Evolutionary conservation across 2,329 filamentous ascomycete species (phyloP), one percentile per base, ranked within the genome.

Genomic region (Alternaria arborescens): DNA sequence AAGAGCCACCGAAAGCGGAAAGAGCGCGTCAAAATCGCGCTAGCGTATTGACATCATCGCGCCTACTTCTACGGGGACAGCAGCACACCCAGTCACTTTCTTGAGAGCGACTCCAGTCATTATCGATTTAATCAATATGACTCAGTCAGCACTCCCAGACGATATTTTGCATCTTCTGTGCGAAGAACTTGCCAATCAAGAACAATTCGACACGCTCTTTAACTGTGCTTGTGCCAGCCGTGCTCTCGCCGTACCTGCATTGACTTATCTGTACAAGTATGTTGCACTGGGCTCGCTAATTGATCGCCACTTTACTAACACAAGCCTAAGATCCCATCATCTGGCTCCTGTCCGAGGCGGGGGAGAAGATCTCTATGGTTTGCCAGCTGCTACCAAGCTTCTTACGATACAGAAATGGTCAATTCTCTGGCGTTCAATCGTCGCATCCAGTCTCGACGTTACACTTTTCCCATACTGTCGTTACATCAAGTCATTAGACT

Each of bases 391-490:
- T 24, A 69, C 77, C 16, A 81, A 83, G 64, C 78, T 84, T 34
- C 68, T 81, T 28, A 78, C 80, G n/a, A 80, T 84, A 20, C 82
- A 82, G 55, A 85, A 85, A 76, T 89, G 87, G 85, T 86, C 87
- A 2, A 82, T 86, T 7, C 76, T 91, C 50, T 93, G 90, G 90
- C 85, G 86, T 52, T 88, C 88, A 2, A 86, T 92, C 65, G 85
- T 91, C 58, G 79, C 88, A 8, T 92, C 90, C 8, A 87, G 87
- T 58, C 77, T 89, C 43, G 86, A 84, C 24, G 78, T 81, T 64
- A 91, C 90, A 0, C 79, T 87, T 18, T 89, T 88, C 63, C 89
- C 89, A 0, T 93, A 93, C 72, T 90, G 87, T 69, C 73, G 86
- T 38, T 91, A 90, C 76, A 85, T 92, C 56, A 86, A 85, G 57